Conservation (phyloP, 208 protist genomes). For the Perkinsela sp. region DNA sequence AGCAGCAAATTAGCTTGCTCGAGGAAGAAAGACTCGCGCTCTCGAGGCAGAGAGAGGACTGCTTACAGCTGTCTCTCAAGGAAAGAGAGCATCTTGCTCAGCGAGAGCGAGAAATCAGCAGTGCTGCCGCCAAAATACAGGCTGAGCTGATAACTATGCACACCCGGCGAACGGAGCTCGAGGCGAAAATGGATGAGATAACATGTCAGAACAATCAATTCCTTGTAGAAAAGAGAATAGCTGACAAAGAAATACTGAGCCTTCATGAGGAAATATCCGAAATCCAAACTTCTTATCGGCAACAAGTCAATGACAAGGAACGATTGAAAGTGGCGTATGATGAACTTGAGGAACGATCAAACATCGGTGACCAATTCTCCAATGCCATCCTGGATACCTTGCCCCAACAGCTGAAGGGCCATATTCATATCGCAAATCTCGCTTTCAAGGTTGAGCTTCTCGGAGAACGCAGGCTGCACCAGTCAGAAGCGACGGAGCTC, state of each 20-base stretch:
- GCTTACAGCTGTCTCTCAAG: background rate
- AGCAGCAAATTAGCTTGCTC: conserved; percentile 13
- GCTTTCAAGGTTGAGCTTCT: background rate
- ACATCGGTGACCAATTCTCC: background rate
- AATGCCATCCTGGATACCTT: background rate
- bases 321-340: background rate
- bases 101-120: background rate
- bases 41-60: conserved; percentile 20
- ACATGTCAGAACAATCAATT: background rate
- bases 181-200: conserved; percentile 13
- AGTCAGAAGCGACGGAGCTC: too few species aligned
- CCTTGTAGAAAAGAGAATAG: background rate
- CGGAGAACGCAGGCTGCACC: background rate
- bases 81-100: background rate
- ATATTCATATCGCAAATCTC: background rate
- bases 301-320: background rate
- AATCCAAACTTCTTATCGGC: background rate
- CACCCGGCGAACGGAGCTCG: conserved; percentile 14
- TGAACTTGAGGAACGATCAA: background rate
- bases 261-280: background rate
- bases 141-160: conserved; percentile 5
- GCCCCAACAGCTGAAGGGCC: background rate
- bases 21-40: conserved; percentile 18
- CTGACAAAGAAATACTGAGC: background rate
- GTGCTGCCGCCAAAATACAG: conserved; percentile 9